Evolutionary conservation across 2,329 filamentous ascomycete genomes (phyloP).

Genomic region (Hymenotorrendiella dingleyae): DNA sequence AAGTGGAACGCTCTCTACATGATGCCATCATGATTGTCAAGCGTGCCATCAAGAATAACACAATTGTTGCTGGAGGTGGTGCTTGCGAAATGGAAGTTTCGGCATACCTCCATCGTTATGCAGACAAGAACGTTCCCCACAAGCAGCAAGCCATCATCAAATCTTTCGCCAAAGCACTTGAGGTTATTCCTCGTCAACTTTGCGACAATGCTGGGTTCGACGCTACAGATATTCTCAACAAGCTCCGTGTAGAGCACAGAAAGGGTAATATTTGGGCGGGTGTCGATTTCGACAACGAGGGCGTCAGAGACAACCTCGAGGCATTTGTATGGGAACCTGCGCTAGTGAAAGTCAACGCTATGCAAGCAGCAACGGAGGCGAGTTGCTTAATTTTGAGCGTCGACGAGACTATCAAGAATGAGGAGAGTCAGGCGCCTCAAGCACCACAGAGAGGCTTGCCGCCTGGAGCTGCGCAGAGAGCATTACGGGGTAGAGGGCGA

Average conservation of each 20-base stretch:
- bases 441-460: constrained; percentile 70
- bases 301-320: constrained; percentile 89
- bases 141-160: constrained; percentile 99
- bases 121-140: constrained; percentile 85
- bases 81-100: constrained; percentile 96
- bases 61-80: constrained; percentile 91
- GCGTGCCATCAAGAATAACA: constrained; percentile 90
- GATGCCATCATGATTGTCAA: constrained; percentile 99
- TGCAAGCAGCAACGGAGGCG: constrained; percentile 92
- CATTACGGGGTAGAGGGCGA: constrained; percentile 73
- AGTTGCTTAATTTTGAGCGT: constrained; percentile 92
- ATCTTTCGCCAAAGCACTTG: constrained; percentile 92
- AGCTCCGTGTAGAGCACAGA: constrained; percentile 90
- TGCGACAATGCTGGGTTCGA: constrained; percentile 99
- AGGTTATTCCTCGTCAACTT: constrained; percentile 92
- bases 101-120: constrained; percentile 84
- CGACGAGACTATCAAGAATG: constrained; percentile 97
- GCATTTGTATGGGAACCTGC: constrained; percentile 97
- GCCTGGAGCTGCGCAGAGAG: constrained; percentile 81
- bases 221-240: constrained; percentile 95
- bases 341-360: constrained; percentile 92
- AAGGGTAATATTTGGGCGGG: constrained; percentile 92
- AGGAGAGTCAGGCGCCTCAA: constrained; percentile 82
- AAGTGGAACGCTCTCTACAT: constrained; percentile 95
- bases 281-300: constrained; percentile 90